Percentiles rank a stretch among this genome's conserved stretches.
These are phyloP conservation scores for Diaporthe caulivora DNA, from an alignment of 2,329 filamentous ascomycete species.

Conservation along the genomic window DNA sequence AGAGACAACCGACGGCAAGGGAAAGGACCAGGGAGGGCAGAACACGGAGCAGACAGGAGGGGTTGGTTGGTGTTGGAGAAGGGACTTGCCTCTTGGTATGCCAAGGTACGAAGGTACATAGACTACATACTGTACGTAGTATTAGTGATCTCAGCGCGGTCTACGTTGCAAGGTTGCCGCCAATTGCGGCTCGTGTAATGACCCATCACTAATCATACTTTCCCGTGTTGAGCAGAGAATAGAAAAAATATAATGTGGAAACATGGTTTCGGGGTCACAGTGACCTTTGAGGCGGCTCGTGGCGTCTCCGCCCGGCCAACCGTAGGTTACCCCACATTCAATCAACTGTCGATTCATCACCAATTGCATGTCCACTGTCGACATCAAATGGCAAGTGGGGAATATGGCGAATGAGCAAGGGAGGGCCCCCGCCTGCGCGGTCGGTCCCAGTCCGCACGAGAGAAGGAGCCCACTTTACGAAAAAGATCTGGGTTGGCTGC, in stretches of 20 bases:
- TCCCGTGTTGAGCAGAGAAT: conserved; percentile 19
- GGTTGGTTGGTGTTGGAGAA: background rate
- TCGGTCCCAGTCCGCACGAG: conserved; percentile 15
- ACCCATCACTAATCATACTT: conserved; percentile 23
- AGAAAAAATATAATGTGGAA: background rate
- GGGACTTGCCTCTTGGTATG: background rate
- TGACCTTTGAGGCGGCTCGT: conserved; percentile 28
- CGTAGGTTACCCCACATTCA: conserved; percentile 18
- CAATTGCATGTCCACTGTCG: background rate
- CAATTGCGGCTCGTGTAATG: conserved; percentile 26
- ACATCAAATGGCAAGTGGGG: background rate
- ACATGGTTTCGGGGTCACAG: conserved; percentile 28
- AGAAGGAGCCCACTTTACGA: conserved; percentile 18
- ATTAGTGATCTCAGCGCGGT: too few species aligned
- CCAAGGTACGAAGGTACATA: background rate
- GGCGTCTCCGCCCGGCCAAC: conserved; percentile 12
- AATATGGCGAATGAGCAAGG: background rate
- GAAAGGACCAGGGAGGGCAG: background rate
- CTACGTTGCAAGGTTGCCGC: conserved; percentile 23
- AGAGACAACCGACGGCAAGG: background rate
- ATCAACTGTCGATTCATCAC: background rate
- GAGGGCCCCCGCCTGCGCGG: background rate
- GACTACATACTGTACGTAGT: too few species aligned
- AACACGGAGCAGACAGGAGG: background rate
- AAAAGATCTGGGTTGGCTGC: conserved; percentile 22